Evolutionary conservation across 345 rosid genomes (phyloP).

Genomic region (Tarenaya hassleriana): DNA sequence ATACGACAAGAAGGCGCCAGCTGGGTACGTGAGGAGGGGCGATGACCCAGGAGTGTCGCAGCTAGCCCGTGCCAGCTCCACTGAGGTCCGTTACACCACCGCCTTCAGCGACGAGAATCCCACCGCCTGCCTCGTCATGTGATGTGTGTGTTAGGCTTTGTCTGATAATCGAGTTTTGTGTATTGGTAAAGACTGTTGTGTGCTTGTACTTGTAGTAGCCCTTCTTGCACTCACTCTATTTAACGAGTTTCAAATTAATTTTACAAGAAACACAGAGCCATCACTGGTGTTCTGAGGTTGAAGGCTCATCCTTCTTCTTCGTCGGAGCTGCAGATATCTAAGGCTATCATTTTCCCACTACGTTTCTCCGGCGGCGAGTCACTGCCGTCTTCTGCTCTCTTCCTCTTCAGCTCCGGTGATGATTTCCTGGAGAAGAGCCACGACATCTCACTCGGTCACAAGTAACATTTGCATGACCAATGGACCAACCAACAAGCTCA

Average conservation of each 20-base stretch:
- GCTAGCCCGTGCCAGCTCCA: constrained; percentile 96
- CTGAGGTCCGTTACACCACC: constrained; percentile 90
- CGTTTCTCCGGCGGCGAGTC: constrained; percentile 26
- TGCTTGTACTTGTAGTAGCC: too few relatives aligned
- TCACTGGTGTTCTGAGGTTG: background rate
- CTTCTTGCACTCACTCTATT: too few relatives aligned
- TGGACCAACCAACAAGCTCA: constrained; percentile 4
- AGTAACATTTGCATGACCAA: constrained; percentile 13
- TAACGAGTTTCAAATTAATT: background rate
- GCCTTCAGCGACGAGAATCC: constrained; percentile 94
- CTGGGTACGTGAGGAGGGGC: constrained; percentile 72
- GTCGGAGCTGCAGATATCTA: constrained; percentile 60
- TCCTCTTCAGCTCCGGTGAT: constrained; percentile 40
- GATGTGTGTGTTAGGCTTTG: too few relatives aligned
- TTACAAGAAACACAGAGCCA: too few relatives aligned
- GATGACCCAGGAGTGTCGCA: constrained; percentile 52
- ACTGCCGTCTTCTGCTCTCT: constrained; percentile 28
- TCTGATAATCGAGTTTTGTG: too few relatives aligned
- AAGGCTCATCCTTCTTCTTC: constrained; percentile 41
- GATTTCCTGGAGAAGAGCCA: constrained; percentile 44
- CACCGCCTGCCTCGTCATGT: constrained; percentile 71
- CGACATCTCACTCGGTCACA: constrained; percentile 10
- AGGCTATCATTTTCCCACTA: constrained; percentile 56
- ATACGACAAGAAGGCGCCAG: constrained; percentile 83
- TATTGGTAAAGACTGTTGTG: too few relatives aligned